A percentile compares a stretch with the other conserved stretches of the same genome.
These are phyloP conservation scores for Dichomitus squalens DNA, from an alignment of 1,284 basidiomycete species.

Conservation along the genomic window DNA sequence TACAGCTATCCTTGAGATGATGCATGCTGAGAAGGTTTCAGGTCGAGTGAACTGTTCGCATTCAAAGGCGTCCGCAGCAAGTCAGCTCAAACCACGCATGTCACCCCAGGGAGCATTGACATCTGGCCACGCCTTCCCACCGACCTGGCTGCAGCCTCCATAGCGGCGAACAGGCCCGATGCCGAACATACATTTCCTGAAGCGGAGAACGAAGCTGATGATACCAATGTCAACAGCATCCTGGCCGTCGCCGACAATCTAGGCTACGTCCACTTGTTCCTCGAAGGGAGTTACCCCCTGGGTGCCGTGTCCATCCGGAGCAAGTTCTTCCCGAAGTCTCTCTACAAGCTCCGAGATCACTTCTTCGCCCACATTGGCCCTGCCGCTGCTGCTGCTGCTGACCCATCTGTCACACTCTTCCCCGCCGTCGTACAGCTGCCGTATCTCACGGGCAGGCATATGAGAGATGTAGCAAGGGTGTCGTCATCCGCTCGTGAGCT, in stretches of 20 bases:
- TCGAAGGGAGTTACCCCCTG: slow-evolving; percentile 82
- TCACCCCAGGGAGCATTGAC: slow-evolving; percentile 58
- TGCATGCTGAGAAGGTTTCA: slow-evolving; percentile 30
- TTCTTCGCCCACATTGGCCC: slow-evolving; percentile 47
- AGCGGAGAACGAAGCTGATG: slow-evolving; percentile 50
- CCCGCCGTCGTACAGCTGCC: slow-evolving; percentile 59
- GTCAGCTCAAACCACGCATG: slow-evolving; percentile 40
- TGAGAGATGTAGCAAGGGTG: slow-evolving; percentile 68
- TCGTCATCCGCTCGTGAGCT: slow-evolving; percentile 74
- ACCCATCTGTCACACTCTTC: slow-evolving; percentile 33
- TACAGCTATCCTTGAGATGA: not conserved
- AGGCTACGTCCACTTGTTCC: slow-evolving; percentile 62
- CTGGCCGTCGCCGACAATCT: slow-evolving; percentile 58
- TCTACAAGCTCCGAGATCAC: slow-evolving; percentile 51
- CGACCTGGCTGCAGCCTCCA: slow-evolving; percentile 60
- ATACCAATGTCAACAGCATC: slow-evolving; percentile 62
- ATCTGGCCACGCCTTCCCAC: slow-evolving; percentile 68
- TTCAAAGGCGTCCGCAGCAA: slow-evolving; percentile 69
- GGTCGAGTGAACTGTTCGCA: slow-evolving; percentile 75
- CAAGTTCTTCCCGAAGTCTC: slow-evolving; percentile 41
- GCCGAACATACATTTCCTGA: slow-evolving; percentile 39
- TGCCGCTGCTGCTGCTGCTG: slow-evolving; percentile 7
- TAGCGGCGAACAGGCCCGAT: slow-evolving; percentile 41
- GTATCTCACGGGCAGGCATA: slow-evolving; percentile 53
- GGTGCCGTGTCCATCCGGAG: slow-evolving; percentile 55